phyloP scores from a whole-genome alignment of 2,329 filamentous ascomycete genomes.

The Xylaria sp. region DNA sequence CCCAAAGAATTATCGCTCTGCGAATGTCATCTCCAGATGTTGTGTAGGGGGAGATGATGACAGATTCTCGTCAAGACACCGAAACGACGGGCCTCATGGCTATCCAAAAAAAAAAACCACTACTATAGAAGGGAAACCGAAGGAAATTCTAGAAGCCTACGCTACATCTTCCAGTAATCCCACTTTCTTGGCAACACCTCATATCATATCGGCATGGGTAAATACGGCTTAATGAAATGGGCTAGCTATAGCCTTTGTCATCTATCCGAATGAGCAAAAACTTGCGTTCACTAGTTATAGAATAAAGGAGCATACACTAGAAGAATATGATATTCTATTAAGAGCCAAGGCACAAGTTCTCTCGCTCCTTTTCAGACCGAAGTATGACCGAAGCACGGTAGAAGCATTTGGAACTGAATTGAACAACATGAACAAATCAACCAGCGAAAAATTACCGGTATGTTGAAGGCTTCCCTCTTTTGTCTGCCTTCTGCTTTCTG shows the following conservation, averaged over 20 bases:
- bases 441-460: neutral
- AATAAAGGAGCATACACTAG: neutral
- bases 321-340: neutral
- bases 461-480: too few relatives aligned
- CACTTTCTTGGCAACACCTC: slow-evolving; percentile 23
- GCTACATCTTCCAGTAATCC: neutral
- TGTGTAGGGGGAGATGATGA: slow-evolving; percentile 9
- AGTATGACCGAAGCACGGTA: neutral
- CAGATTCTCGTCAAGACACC: slow-evolving; percentile 7
- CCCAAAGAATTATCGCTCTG: slow-evolving; percentile 19
- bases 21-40: neutral
- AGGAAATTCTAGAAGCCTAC: neutral
- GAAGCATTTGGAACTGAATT: neutral
- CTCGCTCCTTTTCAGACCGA: neutral
- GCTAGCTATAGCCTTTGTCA: neutral
- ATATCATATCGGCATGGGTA: neutral
- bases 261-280: neutral
- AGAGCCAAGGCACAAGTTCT: neutral
- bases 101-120: neutral
- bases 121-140: neutral
- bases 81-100: slow-evolving; percentile 15
- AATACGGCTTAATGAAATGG: neutral
- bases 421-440: neutral
- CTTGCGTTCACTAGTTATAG: neutral
- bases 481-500: neutral